phyloP scores from a whole-genome alignment of 768 basidiomycete species.

The Trametes villosa region DNA sequence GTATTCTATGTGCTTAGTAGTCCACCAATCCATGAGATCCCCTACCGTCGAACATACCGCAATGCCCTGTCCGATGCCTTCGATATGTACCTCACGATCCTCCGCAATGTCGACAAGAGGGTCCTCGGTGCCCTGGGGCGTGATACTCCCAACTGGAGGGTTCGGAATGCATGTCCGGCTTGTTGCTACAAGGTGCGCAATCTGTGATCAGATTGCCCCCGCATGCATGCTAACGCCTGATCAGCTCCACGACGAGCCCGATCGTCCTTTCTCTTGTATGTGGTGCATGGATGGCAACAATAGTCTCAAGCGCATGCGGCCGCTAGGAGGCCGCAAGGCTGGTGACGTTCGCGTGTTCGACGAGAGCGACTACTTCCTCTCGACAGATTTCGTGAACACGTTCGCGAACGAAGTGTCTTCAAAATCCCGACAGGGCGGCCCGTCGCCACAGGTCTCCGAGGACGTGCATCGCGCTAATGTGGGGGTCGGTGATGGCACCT shows the following conservation, averaged over 20 bases:
- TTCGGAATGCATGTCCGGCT: constrained; percentile 40
- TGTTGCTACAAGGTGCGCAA: too few species aligned
- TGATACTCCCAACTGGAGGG: constrained; percentile 38
- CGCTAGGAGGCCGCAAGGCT: constrained; percentile 18
- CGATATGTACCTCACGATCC: constrained; percentile 41
- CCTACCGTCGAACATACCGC: constrained; percentile 31
- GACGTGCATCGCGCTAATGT: not conserved
- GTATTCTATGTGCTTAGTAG: not conserved
- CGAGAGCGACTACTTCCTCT: constrained; percentile 34
- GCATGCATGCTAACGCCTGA: too few species aligned
- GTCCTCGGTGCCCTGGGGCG: constrained; percentile 33
- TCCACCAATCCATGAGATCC: constrained; percentile 23
- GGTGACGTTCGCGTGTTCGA: constrained; percentile 26
- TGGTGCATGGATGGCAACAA: constrained; percentile 25
- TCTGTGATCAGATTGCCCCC: too few species aligned
- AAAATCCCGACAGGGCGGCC: constrained; percentile 25
- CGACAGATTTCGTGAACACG: constrained; percentile 31
- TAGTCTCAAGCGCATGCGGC: constrained; percentile 30
- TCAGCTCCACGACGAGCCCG: too few species aligned
- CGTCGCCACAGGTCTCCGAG: not conserved
- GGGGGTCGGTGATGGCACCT: not conserved
- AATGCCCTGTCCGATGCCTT: constrained; percentile 38
- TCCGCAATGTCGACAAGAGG: constrained; percentile 21
- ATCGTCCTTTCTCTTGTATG: constrained; percentile 3
- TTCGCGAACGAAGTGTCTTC: constrained; percentile 38